A percentile compares a stretch with the other conserved stretches of the same genome.
phyloP scores from a whole-genome alignment of 768 basidiomycete species.

The Phaeolepiota aurea region DNA sequence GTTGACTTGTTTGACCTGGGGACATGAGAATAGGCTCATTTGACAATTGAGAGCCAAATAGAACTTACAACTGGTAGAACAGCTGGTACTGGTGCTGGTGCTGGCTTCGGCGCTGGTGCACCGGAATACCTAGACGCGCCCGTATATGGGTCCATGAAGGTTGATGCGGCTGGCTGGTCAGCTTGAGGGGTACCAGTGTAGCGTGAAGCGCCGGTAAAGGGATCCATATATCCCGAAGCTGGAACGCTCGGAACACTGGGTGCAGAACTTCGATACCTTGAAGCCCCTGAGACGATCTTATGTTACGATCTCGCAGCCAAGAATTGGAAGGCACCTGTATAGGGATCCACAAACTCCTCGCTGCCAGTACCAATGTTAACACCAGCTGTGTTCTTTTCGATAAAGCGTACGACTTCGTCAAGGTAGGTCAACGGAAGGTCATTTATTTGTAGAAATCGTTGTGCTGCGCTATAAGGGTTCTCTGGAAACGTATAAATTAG shows the following conservation, averaged over 20 bases:
- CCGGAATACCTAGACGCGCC: constrained; percentile 53
- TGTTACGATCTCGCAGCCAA: constrained; percentile 6
- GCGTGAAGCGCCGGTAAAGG: constrained; percentile 66
- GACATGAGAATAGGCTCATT: constrained; percentile 3
- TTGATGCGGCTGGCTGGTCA: constrained; percentile 20
- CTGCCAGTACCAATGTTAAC: constrained; percentile 56
- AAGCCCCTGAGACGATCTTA: constrained; percentile 38
- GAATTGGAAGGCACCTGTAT: constrained; percentile 52
- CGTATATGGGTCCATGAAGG: constrained; percentile 58
- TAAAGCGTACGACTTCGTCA: constrained; percentile 89
- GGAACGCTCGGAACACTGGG: constrained; percentile 20
- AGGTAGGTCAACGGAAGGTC: constrained; percentile 77
- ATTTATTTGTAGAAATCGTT: constrained; percentile 77
- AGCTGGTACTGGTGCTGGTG: constrained; percentile 22
- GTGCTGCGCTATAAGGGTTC: constrained; percentile 85
- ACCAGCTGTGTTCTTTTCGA: constrained; percentile 84
- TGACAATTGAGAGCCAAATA: neutral
- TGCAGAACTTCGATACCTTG: constrained; percentile 47
- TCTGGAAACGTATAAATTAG: constrained; percentile 37
- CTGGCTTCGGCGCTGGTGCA: constrained; percentile 20
- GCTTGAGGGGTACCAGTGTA: constrained; percentile 38
- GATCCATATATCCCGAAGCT: constrained; percentile 44
- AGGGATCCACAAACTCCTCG: constrained; percentile 77
- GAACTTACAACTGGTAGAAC: constrained; percentile 45
- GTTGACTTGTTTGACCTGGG: constrained; percentile 53